phyloP scores from a whole-genome alignment of 2,329 filamentous ascomycete genomes.

The Cercospora janseana region DNA sequence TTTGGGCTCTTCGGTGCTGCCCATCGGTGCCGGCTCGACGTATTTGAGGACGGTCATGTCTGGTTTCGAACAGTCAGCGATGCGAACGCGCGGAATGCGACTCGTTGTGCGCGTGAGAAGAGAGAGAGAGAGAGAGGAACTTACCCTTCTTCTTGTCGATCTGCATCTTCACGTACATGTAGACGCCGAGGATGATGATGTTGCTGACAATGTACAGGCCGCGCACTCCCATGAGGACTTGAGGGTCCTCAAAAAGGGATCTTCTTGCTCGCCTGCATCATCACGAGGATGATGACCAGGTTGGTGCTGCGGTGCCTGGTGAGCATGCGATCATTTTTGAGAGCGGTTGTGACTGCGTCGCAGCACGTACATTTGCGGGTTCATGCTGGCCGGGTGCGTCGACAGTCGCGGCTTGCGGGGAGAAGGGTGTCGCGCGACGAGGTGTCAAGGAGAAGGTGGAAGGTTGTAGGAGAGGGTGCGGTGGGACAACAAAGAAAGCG shows the following conservation, averaged over 20 bases:
- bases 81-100: background rate
- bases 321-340: conserved; percentile 3
- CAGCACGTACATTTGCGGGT: conserved; percentile 36
- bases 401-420: conserved; percentile 3
- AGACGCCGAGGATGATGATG: conserved; percentile 77
- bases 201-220: conserved; percentile 68
- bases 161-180: conserved; percentile 77
- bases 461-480: background rate
- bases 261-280: conserved; percentile 98
- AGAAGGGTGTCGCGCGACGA: background rate
- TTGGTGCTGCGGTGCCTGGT: conserved; percentile 64
- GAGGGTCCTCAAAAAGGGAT: conserved; percentile 90
- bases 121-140: conserved; percentile 27
- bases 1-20: conserved; percentile 89
- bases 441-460: background rate
- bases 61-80: no score
- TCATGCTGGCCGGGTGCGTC: conserved; percentile 31
- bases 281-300: conserved; percentile 89
- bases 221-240: conserved; percentile 63
- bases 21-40: conserved; percentile 91
- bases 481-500: background rate
- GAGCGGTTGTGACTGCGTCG: conserved; percentile 8
- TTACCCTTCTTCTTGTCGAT: conserved; percentile 98
- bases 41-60: conserved; percentile 98
- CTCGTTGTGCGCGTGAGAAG: background rate